Conservation (phyloP, 2,329 filamentous ascomycete species). For the Bipolaris oryzae region DNA sequence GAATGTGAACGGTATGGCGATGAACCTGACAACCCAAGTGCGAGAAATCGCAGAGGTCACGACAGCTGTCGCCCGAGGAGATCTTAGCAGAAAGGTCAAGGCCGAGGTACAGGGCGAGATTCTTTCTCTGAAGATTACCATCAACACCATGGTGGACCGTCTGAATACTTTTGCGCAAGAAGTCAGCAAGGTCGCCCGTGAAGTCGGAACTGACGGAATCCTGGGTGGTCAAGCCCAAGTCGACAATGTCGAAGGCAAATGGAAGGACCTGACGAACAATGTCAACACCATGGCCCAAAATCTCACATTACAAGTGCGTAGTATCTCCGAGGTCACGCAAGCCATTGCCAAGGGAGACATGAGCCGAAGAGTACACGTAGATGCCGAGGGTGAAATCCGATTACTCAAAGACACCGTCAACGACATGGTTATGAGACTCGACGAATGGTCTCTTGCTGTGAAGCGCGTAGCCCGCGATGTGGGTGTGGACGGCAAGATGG, state of each 20-base stretch:
- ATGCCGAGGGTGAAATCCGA: constrained; percentile 92
- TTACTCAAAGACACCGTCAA: constrained; percentile 96
- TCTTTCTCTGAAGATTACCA: constrained; percentile 78
- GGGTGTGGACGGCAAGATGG: constrained; percentile 97
- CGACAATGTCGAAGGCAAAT: constrained; percentile 69
- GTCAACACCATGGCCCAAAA: constrained; percentile 72
- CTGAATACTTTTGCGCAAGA: constrained; percentile 69
- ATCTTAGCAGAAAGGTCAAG: constrained; percentile 59
- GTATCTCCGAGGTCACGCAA: constrained; percentile 92
- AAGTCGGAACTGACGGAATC: constrained; percentile 68
- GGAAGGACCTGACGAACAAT: constrained; percentile 70
- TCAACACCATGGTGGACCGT: constrained; percentile 71
- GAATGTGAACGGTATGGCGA: constrained; percentile 61
- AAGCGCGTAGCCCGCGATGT: constrained; percentile 96
- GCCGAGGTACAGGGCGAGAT: constrained; percentile 61
- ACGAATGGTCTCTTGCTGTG: constrained; percentile 94
- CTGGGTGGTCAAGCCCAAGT: constrained; percentile 69
- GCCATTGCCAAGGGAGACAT: constrained; percentile 95
- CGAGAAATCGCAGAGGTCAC: constrained; percentile 61
- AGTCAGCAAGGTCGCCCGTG: constrained; percentile 68
- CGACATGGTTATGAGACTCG: constrained; percentile 95
- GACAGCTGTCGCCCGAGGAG: constrained; percentile 58
- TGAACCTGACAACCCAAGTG: constrained; percentile 58
- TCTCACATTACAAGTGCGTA: constrained; percentile 73
- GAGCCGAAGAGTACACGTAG: constrained; percentile 93